A percentile compares a stretch with the other conserved stretches of the same genome.
phyloP scores from a whole-genome alignment of 23 red algal genomes.

The Gracilaria gracilis region DNA sequence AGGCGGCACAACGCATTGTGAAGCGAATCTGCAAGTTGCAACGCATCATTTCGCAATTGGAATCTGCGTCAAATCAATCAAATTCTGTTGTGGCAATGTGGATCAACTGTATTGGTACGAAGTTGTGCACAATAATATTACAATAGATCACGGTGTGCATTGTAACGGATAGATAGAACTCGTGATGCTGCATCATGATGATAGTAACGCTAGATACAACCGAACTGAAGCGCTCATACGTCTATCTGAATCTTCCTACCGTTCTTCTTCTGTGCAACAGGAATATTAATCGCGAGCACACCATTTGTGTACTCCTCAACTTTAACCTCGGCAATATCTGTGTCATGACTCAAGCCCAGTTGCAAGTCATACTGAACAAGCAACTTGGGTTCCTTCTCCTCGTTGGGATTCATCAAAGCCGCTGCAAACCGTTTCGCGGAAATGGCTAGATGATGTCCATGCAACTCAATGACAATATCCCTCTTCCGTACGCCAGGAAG shows the following conservation, averaged over 20 bases:
- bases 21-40: too few species aligned
- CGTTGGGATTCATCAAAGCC: background rate
- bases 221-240: too few species aligned
- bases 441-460: conserved; percentile 22
- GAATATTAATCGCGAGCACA: conserved; percentile 11
- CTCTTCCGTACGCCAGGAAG: conserved; percentile 28
- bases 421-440: background rate
- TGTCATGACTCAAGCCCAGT: conserved; percentile 15
- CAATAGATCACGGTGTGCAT: too few species aligned
- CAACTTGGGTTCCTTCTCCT: background rate
- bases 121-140: too few species aligned
- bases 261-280: background rate
- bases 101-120: too few species aligned
- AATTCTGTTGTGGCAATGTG: too few species aligned
- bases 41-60: too few species aligned
- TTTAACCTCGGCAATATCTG: background rate
- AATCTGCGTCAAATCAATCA: too few species aligned
- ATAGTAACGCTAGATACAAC: too few species aligned
- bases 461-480: conserved; percentile 22
- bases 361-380: conserved; percentile 21
- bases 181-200: too few species aligned
- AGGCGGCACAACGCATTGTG: background rate
- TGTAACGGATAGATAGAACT: background rate
- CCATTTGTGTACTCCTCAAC: conserved; percentile 10
- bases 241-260: conserved; percentile 12